Conservation (phyloP, 176 grass and related monocot genomes). For the Oryza meyeriana region DNA sequence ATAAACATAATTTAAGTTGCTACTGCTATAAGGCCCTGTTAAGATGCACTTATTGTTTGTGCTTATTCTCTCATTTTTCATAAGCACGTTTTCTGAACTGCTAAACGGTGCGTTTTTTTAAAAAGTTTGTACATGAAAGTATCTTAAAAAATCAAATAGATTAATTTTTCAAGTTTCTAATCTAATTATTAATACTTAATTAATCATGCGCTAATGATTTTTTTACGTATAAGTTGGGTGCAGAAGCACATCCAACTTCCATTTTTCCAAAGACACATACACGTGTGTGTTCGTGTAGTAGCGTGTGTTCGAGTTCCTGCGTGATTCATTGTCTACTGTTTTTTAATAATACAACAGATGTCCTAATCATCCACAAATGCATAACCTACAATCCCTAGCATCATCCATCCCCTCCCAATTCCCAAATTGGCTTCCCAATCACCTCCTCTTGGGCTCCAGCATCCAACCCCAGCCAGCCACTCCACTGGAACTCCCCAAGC, state of each 20-base stretch:
- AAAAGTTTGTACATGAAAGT: no score
- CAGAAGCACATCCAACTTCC: no score
- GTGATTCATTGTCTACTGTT: background rate
- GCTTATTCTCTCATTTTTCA: no score
- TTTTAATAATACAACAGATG: background rate
- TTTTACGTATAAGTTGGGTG: no score
- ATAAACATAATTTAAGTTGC: background rate
- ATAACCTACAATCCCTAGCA: background rate
- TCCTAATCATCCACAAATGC: conserved; percentile 13
- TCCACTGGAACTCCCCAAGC: background rate
- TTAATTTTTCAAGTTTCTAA: no score
- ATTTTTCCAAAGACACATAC: background rate
- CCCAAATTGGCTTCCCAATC: conserved; percentile 27
- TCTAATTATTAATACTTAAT: no score
- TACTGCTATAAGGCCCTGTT: background rate
- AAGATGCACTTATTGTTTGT: no score
- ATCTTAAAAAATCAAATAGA: no score
- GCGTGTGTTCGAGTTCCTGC: background rate
- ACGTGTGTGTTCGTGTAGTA: background rate
- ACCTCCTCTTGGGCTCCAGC: background rate
- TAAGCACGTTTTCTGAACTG: no score
- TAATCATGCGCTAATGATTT: no score
- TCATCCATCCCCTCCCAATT: conserved; percentile 20
- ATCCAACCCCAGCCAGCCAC: background rate
- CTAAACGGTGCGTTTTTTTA: no score